Percentiles rank a stretch among this genome's conserved stretches.
Evolutionary conservation across 2,329 filamentous ascomycete genomes (phyloP).

Genomic region (Calonectria ilicicola): DNA sequence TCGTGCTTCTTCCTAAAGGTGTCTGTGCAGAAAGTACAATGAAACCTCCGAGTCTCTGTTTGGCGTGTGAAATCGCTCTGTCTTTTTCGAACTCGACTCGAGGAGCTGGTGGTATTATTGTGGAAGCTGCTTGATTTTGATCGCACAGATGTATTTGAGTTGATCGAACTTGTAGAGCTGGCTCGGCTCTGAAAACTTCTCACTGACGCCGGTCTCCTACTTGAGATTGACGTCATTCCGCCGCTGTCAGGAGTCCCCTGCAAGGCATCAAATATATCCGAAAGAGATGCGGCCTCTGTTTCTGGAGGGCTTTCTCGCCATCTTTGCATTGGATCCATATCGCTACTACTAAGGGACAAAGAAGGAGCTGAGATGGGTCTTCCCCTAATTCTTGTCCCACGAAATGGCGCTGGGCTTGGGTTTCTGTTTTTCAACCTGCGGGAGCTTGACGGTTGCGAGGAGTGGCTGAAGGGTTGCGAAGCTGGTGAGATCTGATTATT

Average conservation of each 20-base stretch:
- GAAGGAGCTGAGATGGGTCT: not conserved
- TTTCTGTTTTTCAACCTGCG: not conserved
- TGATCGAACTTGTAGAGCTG: not conserved
- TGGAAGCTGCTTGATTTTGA: not conserved
- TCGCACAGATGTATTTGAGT: not conserved
- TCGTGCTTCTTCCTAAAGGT: conserved; percentile 58
- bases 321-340: conserved; percentile 15
- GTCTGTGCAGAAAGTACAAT: conserved; percentile 61
- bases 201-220: conserved; percentile 22
- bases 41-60: conserved; percentile 37
- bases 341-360: not conserved
- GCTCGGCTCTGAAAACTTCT: conserved; percentile 4
- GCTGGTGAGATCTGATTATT: not conserved
- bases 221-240: not conserved
- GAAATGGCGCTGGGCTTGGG: not conserved
- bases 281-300: conserved; percentile 4
- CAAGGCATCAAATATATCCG: conserved; percentile 8
- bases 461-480: not conserved
- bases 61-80: not conserved
- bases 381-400: not conserved
- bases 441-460: not conserved
- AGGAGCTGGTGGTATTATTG: not conserved
- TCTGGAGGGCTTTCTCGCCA: conserved; percentile 15
- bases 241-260: not conserved
- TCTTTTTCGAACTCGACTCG: conserved; percentile 26